Conservation (phyloP, 306 rosid genomes). For the Psophocarpus tetragonolobus region DNA sequence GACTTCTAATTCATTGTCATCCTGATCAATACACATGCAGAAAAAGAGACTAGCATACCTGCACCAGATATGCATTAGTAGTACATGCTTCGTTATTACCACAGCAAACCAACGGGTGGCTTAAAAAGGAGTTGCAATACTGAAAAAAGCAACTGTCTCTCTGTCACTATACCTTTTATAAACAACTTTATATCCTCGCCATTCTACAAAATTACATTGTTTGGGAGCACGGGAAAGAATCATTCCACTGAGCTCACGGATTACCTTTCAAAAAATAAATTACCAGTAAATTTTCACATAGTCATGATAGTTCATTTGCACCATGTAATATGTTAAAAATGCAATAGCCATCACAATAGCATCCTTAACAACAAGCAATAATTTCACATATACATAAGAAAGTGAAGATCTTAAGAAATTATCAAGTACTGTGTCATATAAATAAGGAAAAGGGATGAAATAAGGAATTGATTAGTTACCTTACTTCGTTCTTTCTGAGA, state of each 20-base stretch:
- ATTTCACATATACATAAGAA: not conserved
- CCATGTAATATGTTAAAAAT: conserved; percentile 1
- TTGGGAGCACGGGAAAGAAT: conserved; percentile 87
- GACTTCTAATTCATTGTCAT: conserved; percentile 84
- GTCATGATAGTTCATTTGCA: not conserved
- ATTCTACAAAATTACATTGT: conserved; percentile 92
- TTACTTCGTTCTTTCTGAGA: conserved; percentile 87
- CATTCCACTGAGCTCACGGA: conserved; percentile 89
- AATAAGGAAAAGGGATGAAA: not conserved
- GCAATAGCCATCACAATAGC: not conserved
- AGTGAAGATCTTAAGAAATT: not conserved
- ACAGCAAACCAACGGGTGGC: not conserved
- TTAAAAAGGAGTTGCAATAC: not conserved
- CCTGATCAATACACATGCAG: conserved; percentile 89
- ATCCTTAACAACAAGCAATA: not conserved
- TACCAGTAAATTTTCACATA: conserved; percentile 13
- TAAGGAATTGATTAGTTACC: conserved; percentile 42
- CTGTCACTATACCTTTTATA: conserved; percentile 67
- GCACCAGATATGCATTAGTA: conserved; percentile 35
- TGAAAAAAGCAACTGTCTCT: not conserved
- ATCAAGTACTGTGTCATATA: not conserved
- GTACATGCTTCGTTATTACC: not conserved
- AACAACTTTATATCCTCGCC: conserved; percentile 93
- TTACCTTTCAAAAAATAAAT: conserved; percentile 40
- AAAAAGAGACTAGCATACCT: conserved; percentile 97